Base-by-base conservation (phyloP, 768 basidiomycete species). In the Tephrocybe rancida region DNA sequence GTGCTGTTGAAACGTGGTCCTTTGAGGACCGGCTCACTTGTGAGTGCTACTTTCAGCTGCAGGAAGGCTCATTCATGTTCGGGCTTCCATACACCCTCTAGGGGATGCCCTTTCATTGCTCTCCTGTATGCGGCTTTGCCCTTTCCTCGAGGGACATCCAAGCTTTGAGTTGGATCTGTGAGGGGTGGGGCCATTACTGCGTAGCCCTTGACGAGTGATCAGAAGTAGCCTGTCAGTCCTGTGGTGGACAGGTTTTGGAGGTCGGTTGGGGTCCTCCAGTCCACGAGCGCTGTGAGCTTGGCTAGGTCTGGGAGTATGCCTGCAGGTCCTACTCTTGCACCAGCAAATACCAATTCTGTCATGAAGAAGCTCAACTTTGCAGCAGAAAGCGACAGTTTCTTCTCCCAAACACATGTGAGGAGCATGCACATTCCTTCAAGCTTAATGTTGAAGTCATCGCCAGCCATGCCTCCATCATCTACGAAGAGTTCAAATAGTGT, bases 271-370 rank as follows among this genome's bases (percentile, higher is more conserved):
- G 26, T 43, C n/a, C 52, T 44, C 69, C 69, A 73, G 44, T 72
- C 50, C 1, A 75, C 66, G 2, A 77, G 66, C 1, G 72, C 69
- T 1, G 64, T 67, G 4, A 77, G 49, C 41, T 78, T 78, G 3
- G 62, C 43, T 2, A 63, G 58, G 50, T 78, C 72, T 2, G 71
- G 68, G 16, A 50, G 46, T 3, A 79, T 65, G 1, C 77, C 75
- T 0, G 55, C 22, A 0, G 65, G 64, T 1, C 72, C 65, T 0
- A 77, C 63, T 0, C 29, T 26, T 0, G 65, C 68, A 0, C 76
- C 76, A 3, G 70, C 70, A 45, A 77, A 77, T 1, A 69, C 60
- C 0, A 64, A 63, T 29, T 73, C 68, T 0, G 69, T 67, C 58
- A 73, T 61, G 44, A 11, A 13, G 30, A 7, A 13, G 13, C 18